Conservation (phyloP, 768 basidiomycete species). For the Rhodosporidiobolus sp. region DNA sequence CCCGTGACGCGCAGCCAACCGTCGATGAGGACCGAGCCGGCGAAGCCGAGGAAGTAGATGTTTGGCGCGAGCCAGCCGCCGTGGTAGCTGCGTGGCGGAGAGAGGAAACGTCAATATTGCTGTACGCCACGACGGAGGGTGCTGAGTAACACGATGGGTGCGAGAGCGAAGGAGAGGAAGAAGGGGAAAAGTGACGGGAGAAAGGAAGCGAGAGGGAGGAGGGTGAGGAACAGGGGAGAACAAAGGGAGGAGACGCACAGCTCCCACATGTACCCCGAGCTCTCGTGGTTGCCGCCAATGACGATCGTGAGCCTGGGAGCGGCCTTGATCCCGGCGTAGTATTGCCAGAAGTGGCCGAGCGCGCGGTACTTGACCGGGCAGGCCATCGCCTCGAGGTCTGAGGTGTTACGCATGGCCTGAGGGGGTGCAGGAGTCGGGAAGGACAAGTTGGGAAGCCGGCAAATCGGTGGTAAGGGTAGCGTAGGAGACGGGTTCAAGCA, state of each 20-base stretch:
- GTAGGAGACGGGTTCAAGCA: not conserved
- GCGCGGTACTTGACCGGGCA: constrained; percentile 83
- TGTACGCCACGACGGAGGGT: too few relatives aligned
- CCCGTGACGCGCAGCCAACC: constrained; percentile 79
- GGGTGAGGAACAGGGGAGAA: not conserved
- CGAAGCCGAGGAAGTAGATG: constrained; percentile 91
- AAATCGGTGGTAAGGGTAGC: too few relatives aligned
- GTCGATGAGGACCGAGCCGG: constrained; percentile 81
- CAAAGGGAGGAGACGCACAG: constrained; percentile 58
- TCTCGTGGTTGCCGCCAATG: constrained; percentile 97
- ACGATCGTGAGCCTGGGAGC: constrained; percentile 87
- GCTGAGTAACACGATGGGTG: too few relatives aligned
- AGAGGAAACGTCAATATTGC: not conserved
- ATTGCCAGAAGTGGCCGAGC: constrained; percentile 77
- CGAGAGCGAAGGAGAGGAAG: too few relatives aligned
- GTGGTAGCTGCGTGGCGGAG: constrained; percentile 67
- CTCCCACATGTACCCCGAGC: constrained; percentile 95
- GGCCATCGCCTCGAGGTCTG: constrained; percentile 84
- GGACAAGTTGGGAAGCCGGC: too few relatives aligned
- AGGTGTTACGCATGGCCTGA: constrained; percentile 78
- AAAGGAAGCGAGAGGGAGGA: too few relatives aligned
- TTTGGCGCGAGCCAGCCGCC: constrained; percentile 96
- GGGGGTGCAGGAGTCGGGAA: not conserved
- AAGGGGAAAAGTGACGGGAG: too few relatives aligned
- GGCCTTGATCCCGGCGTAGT: constrained; percentile 76